Evolutionary conservation across 371 early-diverging fungal species (phyloP), one percentile per base, ranked within the genome.

Genomic region (Mortierella sp.): DNA sequence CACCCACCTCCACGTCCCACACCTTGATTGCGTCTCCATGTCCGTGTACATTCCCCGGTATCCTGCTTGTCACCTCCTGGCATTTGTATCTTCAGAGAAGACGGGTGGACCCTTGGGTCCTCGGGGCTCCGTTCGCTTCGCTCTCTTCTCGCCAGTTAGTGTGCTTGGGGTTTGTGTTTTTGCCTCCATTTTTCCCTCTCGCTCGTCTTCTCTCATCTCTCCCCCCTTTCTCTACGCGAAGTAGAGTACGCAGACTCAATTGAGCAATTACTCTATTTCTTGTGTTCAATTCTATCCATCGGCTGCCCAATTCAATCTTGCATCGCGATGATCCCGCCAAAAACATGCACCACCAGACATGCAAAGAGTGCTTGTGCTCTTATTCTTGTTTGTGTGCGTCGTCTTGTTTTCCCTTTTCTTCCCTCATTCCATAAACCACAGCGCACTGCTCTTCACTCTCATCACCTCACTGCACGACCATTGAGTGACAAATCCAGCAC

Each of bases 151-250:
- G 39, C n/a, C n/a, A n/a, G n/a, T n/a, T n/a, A 10, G 34, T 4
- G 34, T 34, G 34, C 7, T 4, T 34, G 34, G 34, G 34, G 34
- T 34, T 34, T 34, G n/a, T 34, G 34, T 34, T 4, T 34, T 34
- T 56, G 43, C 56, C 56, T 56, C 46, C 17, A 56, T 54, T 54
- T 52, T 52, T 12, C 16, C 41, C 17, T 25, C 14, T 13, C 4
- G 12, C 40, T 19, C 24, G 21, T 27, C 29, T 25, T 27, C 40
- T 54, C 6, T 7, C 27, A 10, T 16, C 29, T 29, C 21, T 53
- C 21, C 53, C 53, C 34, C 53, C 51, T 27, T 53, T 40, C 40
- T 53, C 25, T 4, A 34, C 34, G 34, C 34, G 34, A 34, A 7
- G 34, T 34, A 7, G 34, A 34, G 34, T 34, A 34, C 34, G 4